Base-by-base conservation (phyloP, 108 stramenopile species). In the Poteriospumella lacustris region DNA sequence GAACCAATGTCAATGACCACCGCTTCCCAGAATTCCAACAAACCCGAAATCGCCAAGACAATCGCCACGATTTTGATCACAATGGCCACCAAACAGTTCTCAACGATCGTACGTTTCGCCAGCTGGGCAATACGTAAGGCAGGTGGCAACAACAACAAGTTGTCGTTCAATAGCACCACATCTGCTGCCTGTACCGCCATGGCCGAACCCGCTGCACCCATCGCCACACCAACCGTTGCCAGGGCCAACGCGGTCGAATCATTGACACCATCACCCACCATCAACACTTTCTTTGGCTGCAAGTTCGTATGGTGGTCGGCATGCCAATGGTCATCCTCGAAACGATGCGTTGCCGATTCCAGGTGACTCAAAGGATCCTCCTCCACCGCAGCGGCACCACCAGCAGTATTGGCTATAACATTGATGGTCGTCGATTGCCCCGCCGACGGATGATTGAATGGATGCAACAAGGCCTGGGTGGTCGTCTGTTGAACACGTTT, bases 201-300 rank as follows among this genome's bases (percentile, higher is more conserved):
- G 12, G 70, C 70, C 3, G 70, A 42, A 52, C 70, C 70, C 9
- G 26, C 70, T 5, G 36, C 70, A 28, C 41, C 70, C 41, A 73
- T 42, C 33, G 70, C 70, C 5, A 73, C 41, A 38, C 70, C 70
- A 73, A 73, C 42, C 26, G 15, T 26, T 26, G 70, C 43, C 31
- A 31, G 31, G 36, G 70, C 36, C 3, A 73, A 33, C 9, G 70
- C 70, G 19, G 36, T 33, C 9, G 60, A 64, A 33, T 64, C 70
- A 24, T 73, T 73, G 70, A 73, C 36, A 52, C 70, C 70, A 73
- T 73, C 70, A 39, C 70, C 70, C 38, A 73, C 33, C 70, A 73
- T 73, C 43, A 73, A 19, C 15, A 68, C 52, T 56, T 24, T 24
- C n/a, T 56, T 19, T 24, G 19, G 19, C 52, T 19, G 19, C 52